Conservation (phyloP, 345 rosid species). For the Atalantia buxifolia region DNA sequence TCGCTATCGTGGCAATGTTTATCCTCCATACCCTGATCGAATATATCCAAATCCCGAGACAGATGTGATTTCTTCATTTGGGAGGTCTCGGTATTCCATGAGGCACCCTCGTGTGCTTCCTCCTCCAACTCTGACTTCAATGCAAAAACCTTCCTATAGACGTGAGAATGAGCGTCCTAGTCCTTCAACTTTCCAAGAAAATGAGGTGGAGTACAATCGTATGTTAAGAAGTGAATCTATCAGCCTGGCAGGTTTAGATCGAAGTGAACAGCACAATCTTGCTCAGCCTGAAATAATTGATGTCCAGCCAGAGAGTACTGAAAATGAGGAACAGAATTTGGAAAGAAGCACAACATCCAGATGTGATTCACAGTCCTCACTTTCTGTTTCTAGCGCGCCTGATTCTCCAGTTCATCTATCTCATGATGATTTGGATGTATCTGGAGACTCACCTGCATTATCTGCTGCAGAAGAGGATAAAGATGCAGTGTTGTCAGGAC, state of each 20-base stretch:
- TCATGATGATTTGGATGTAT: slow-evolving; percentile 93
- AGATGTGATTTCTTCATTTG: slow-evolving; percentile 69
- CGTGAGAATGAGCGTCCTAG: slow-evolving; percentile 51
- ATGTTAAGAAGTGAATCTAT: slow-evolving; percentile 41
- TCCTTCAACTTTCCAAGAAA: slow-evolving; percentile 49
- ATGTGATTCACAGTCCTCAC: slow-evolving; percentile 94
- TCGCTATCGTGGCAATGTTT: slow-evolving; percentile 45
- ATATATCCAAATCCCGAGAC: slow-evolving; percentile 58
- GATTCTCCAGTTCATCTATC: slow-evolving; percentile 88
- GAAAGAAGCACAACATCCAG: slow-evolving; percentile 44
- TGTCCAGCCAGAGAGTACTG: slow-evolving; percentile 26
- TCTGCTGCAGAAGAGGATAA: slow-evolving; percentile 45
- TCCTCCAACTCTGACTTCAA: slow-evolving; percentile 64
- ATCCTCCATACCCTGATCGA: slow-evolving; percentile 55
- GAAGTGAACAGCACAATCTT: slow-evolving; percentile 44
- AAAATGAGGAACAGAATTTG: slow-evolving; percentile 37
- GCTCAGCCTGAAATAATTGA: slow-evolving; percentile 32
- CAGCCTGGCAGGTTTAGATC: slow-evolving; percentile 41
- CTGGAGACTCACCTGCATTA: slow-evolving; percentile 53
- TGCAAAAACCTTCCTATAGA: slow-evolving; percentile 56
- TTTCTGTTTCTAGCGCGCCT: slow-evolving; percentile 91
- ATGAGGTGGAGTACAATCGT: slow-evolving; percentile 37
- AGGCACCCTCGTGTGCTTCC: slow-evolving; percentile 96
- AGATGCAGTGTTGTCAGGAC: slow-evolving; percentile 33
- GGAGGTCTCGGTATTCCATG: slow-evolving; percentile 71